These are phyloP conservation scores for Herpetomonas tarakana DNA, from an alignment of 208 protist genomes.

Conservation along the genomic window DNA sequence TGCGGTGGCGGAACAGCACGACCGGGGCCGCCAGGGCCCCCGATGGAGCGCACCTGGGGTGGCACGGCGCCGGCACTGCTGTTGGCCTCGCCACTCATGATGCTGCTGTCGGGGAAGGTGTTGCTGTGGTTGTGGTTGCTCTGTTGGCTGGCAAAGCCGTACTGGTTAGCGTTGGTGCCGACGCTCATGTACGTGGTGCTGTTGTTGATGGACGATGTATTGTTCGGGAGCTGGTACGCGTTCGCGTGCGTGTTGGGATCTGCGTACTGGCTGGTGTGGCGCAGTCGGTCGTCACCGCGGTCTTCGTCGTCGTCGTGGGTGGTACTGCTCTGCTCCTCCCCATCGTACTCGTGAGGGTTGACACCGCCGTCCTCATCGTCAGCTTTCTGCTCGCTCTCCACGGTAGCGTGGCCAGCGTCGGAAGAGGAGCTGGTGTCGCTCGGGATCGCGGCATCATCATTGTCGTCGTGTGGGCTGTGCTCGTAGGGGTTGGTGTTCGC, in stretches of 20 bases:
- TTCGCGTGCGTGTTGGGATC: background rate
- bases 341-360: background rate
- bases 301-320: background rate
- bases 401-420: background rate
- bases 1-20: constrained; percentile 1
- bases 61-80: background rate
- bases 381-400: background rate
- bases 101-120: constrained; percentile 21
- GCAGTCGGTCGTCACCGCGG: background rate
- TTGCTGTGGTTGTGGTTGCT: constrained; percentile 17
- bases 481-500: constrained; percentile 29
- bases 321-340: background rate
- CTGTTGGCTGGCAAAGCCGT: background rate
- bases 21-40: constrained; percentile 30
- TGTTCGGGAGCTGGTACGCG: background rate
- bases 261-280: background rate
- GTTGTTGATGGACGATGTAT: background rate
- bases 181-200: constrained; percentile 1
- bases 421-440: constrained; percentile 13
- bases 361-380: no score
- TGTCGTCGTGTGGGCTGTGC: constrained; percentile 2
- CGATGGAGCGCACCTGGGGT: constrained; percentile 18
- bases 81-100: constrained; percentile 11
- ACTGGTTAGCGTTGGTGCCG: background rate
- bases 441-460: constrained; percentile 8